These are phyloP conservation scores for Xerocomus minutiporus DNA, from an alignment of 1,284 basidiomycete genomes.

Conservation along the genomic window DNA sequence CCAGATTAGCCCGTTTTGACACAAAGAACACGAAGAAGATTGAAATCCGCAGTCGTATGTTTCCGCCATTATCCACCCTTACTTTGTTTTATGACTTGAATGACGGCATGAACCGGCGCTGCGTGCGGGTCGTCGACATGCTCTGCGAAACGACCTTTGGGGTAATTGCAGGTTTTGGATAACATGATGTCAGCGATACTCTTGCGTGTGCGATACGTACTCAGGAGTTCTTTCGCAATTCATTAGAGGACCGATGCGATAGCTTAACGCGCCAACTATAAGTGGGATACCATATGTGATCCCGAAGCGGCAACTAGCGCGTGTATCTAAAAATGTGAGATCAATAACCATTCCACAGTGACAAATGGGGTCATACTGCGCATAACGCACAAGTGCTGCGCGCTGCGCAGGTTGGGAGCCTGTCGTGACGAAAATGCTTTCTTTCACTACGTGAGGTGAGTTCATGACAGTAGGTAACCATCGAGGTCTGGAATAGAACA, in stretches of 20 bases:
- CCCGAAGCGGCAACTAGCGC: neutral
- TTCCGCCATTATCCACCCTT: neutral
- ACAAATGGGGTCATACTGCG: conserved; percentile 1
- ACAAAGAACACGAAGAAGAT: neutral
- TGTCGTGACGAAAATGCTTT: neutral
- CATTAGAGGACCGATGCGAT: neutral
- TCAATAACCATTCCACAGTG: neutral
- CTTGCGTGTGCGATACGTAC: neutral
- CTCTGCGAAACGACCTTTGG: neutral
- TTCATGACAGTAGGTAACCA: neutral
- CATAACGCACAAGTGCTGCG: conserved; percentile 8
- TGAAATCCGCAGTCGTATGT: conserved; percentile 9
- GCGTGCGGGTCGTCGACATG: neutral
- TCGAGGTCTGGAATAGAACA: neutral
- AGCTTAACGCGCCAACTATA: neutral
- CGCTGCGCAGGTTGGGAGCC: conserved; percentile 7
- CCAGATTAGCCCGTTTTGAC: neutral
- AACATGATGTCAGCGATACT: neutral
- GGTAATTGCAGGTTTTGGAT: neutral
- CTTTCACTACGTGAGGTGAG: neutral
- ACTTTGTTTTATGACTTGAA: neutral
- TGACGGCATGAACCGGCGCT: neutral
- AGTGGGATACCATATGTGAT: neutral
- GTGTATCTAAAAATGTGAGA: neutral
- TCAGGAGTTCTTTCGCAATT: neutral